Evolutionary conservation across 768 basidiomycete genomes (phyloP).

Genomic region (Suillus subaureus): DNA sequence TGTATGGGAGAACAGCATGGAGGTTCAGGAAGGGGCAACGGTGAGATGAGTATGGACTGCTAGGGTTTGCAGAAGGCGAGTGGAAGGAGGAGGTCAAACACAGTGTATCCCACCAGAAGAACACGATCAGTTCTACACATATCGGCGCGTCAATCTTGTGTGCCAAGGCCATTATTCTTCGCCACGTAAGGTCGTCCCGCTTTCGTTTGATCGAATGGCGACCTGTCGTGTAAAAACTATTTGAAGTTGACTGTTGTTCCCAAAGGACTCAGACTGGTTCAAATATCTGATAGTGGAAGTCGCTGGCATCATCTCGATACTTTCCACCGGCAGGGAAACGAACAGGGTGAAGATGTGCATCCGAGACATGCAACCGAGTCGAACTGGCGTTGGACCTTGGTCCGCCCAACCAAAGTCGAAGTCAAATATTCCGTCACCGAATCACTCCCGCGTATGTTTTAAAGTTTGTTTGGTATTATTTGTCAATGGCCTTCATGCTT

Average conservation of each 20-base stretch:
- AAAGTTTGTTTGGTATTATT: slow-evolving; percentile 9
- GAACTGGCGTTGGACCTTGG: neutral
- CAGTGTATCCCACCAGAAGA: slow-evolving; percentile 38
- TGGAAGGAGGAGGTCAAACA: slow-evolving; percentile 3
- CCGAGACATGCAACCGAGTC: neutral
- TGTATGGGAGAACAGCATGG: slow-evolving; percentile 65
- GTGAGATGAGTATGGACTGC: slow-evolving; percentile 84
- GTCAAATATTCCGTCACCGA: neutral
- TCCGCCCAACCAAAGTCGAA: neutral
- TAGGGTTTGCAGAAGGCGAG: slow-evolving; percentile 46
- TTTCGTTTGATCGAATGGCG: slow-evolving; percentile 73
- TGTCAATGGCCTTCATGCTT: slow-evolving; percentile 3
- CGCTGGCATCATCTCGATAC: slow-evolving; percentile 14
- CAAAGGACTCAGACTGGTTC: slow-evolving; percentile 62
- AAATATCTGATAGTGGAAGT: slow-evolving; percentile 66
- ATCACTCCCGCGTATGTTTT: neutral
- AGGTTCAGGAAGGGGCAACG: slow-evolving; percentile 79
- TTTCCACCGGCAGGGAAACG: neutral
- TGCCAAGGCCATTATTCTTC: slow-evolving; percentile 81
- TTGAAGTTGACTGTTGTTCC: slow-evolving; percentile 44
- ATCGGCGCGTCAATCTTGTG: slow-evolving; percentile 89
- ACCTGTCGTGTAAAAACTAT: slow-evolving; percentile 63
- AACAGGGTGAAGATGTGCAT: neutral
- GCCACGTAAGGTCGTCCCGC: slow-evolving; percentile 76
- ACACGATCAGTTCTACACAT: slow-evolving; percentile 80